A percentile compares a stretch with the other conserved stretches of the same genome.
These are phyloP conservation scores for Cucurbita argyrosperma DNA, from an alignment of 306 rosid species.

Conservation along the genomic window DNA sequence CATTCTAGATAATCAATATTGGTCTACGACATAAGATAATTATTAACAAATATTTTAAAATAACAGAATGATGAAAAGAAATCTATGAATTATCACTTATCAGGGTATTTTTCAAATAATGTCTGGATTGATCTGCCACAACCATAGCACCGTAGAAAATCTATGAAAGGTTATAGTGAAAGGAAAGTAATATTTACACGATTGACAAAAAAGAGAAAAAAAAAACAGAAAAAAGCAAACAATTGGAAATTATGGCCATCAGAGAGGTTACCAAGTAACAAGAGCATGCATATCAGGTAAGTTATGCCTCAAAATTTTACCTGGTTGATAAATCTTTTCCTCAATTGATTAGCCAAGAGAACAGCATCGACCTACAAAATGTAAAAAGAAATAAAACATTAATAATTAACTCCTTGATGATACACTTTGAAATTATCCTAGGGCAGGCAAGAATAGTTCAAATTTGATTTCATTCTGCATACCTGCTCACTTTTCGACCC, in stretches of 20 bases:
- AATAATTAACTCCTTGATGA: neutral
- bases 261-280: neutral
- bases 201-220: neutral
- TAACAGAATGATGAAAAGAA: neutral
- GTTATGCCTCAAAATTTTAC: slow-evolving; percentile 19
- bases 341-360: slow-evolving; percentile 48
- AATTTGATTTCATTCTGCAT: neutral
- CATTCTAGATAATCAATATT: neutral
- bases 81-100: neutral
- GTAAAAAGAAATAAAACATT: neutral
- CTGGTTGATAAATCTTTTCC: slow-evolving; percentile 57
- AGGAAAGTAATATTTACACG: neutral
- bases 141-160: neutral
- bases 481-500: slow-evolving; percentile 78
- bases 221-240: neutral
- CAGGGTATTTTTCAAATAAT: neutral
- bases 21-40: too few relatives aligned
- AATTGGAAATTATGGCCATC: neutral
- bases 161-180: neutral
- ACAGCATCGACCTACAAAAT: slow-evolving; percentile 74
- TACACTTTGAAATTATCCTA: neutral
- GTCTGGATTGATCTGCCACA: neutral
- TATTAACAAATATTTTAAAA: neutral
- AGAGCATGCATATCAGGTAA: neutral
- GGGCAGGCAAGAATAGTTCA: neutral